Evolutionary conservation across 345 rosid species (phyloP).

Genomic region (Salix udensis): DNA sequence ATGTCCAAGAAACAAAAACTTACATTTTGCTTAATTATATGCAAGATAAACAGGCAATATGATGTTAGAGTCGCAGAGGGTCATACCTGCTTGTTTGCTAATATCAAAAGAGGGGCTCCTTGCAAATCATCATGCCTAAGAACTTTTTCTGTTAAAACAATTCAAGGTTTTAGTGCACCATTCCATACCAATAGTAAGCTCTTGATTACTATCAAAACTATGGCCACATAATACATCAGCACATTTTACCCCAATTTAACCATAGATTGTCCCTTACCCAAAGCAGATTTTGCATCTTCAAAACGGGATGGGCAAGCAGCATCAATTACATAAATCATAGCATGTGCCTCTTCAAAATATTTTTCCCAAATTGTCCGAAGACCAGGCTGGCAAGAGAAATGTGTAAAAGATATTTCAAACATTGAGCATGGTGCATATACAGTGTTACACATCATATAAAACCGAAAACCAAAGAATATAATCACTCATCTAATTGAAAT

Average conservation of each 20-base stretch:
- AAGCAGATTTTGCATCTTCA: slow-evolving; percentile 91
- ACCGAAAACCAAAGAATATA: neutral
- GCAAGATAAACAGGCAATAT: neutral
- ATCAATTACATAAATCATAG: slow-evolving; percentile 82
- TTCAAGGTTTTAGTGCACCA: slow-evolving; percentile 6
- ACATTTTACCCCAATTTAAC: slow-evolving; percentile 1
- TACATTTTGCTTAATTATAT: neutral
- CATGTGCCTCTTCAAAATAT: slow-evolving; percentile 98
- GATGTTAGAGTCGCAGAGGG: neutral
- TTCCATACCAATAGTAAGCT: neutral
- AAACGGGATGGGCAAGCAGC: slow-evolving; percentile 90
- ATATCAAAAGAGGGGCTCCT: slow-evolving; percentile 88
- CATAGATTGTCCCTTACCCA: slow-evolving; percentile 42
- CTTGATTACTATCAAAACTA: neutral
- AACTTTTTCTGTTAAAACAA: slow-evolving; percentile 62
- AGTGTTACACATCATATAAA: too few relatives aligned
- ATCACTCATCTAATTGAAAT: neutral
- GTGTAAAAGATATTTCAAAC: neutral
- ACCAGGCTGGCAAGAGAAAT: slow-evolving; percentile 60
- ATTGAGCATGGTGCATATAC: too few relatives aligned
- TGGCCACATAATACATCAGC: slow-evolving; percentile 1
- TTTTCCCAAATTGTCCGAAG: slow-evolving; percentile 99
- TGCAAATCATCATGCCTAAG: slow-evolving; percentile 92
- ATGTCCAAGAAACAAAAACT: neutral
- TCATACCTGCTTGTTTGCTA: slow-evolving; percentile 92